phyloP scores from a whole-genome alignment of 257 asterid genomes.

The Solanum arcanum region DNA sequence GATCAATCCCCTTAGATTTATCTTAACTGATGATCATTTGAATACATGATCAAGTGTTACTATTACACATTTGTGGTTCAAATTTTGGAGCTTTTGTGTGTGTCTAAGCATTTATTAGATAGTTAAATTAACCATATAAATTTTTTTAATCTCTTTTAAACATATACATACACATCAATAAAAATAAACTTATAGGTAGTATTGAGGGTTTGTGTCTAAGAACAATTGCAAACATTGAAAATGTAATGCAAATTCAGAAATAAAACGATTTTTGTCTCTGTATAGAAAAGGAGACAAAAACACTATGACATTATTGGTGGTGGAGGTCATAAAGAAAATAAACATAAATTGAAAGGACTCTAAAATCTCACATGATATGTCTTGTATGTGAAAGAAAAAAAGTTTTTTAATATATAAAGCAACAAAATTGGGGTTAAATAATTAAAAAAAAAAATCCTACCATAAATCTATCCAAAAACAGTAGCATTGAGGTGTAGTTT shows the following conservation, averaged over 20 bases:
- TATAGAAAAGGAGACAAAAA: not conserved
- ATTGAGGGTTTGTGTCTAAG: not conserved
- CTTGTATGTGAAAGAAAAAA: not conserved
- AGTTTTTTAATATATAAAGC: not conserved
- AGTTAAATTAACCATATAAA: not conserved
- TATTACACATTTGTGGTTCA: not conserved
- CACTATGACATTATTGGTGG: not conserved
- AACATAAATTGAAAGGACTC: constrained; percentile 7
- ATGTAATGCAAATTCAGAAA: not conserved
- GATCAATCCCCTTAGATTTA: too few relatives aligned
- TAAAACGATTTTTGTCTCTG: not conserved
- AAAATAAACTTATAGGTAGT: not conserved
- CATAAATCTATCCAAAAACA: not conserved
- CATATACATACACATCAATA: not conserved
- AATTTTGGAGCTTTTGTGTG: not conserved
- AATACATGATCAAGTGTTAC: not conserved
- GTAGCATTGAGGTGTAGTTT: not conserved
- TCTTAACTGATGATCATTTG: too few relatives aligned
- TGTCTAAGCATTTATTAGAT: not conserved
- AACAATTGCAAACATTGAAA: not conserved
- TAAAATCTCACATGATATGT: constrained; percentile 20
- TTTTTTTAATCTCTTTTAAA: not conserved
- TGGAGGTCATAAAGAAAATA: constrained; percentile 9
- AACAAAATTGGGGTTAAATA: not conserved
- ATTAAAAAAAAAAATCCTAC: not conserved